Evolutionary conservation across 2,329 filamentous ascomycete species (phyloP), one percentile per base, ranked within the genome.

Genomic region (Domatiomyces catenatus): DNA sequence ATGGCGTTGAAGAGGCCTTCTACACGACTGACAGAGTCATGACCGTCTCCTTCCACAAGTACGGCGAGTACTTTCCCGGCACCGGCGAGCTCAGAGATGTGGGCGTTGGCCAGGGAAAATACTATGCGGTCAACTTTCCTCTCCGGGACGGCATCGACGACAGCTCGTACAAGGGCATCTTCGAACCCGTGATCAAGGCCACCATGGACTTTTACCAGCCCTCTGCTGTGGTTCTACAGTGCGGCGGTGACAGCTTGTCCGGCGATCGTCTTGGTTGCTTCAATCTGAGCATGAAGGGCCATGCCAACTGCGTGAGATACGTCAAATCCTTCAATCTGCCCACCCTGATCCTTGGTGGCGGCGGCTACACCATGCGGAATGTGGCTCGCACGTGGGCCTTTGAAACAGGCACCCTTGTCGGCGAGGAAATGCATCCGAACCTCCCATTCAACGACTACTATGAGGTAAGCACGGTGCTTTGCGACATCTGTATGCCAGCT

Each of bases 391-490:
- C 79, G 1, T 81, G 77, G 79, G 72, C 72, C 19, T 77, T 72
- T 59, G 70, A 95, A 79, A 84, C 69, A 58, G 90, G 90, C 57
- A 77, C 88, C 52, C 75, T 96, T 7, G 86, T 95, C 18, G 86
- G 86, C 24, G 80, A 89, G 53, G 76, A 86, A 26, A 86, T 96
- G 76, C 76, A 80, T 8, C 76, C 83, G 4, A 81, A 85, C n/a
- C 74, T 96, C 42, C 90, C 90, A 0, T 96, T 88, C 67, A 96
- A 94, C 56, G 90, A 96, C 71, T 96, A 96, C 67, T 96, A 96
- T 62, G 80, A 83, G 64, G 75, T 76, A 63, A 60, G 67, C 55
- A 20, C 44, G 28, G 8, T 26, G 44, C 28, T 7, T 19, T 7
- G 3, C 10, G 32, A n/a, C 42, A 44, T 18, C 44, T 48, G 39